Percentiles rank a stretch among this genome's conserved stretches.
Evolutionary conservation across 2,329 filamentous ascomycete species (phyloP).

Genomic region (Penicillium nordicum): DNA sequence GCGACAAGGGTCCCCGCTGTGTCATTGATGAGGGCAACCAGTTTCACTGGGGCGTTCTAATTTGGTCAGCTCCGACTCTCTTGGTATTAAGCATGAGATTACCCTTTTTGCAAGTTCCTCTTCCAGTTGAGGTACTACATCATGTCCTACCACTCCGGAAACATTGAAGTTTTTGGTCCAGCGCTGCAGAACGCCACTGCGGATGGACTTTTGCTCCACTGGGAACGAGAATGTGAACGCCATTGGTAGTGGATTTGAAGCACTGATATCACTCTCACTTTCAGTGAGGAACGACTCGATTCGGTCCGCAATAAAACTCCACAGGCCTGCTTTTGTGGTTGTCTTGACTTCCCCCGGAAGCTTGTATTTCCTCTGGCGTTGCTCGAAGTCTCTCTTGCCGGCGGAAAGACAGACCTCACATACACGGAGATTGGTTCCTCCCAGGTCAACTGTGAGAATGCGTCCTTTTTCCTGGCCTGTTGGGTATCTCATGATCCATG

Average conservation of each 20-base stretch:
- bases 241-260: slow-evolving; percentile 56
- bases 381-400: slow-evolving; percentile 74
- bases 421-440: slow-evolving; percentile 84
- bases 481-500: slow-evolving; percentile 80
- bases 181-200: slow-evolving; percentile 77
- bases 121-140: slow-evolving; percentile 80
- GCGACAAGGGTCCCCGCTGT: slow-evolving; percentile 91
- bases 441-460: slow-evolving; percentile 81
- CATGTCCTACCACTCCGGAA: slow-evolving; percentile 76
- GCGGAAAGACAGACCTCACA: slow-evolving; percentile 80
- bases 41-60: slow-evolving; percentile 75
- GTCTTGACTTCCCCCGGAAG: slow-evolving; percentile 82
- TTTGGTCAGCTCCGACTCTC: not conserved
- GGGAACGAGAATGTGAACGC: slow-evolving; percentile 92
- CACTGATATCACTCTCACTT: slow-evolving; percentile 55
- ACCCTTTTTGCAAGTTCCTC: slow-evolving; percentile 64
- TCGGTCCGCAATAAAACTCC: slow-evolving; percentile 83
- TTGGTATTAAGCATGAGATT: slow-evolving; percentile 5
- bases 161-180: slow-evolving; percentile 95
- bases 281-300: slow-evolving; percentile 75
- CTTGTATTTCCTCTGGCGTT: slow-evolving; percentile 82
- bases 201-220: slow-evolving; percentile 78
- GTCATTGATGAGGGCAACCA: slow-evolving; percentile 87
- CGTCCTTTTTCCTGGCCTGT: slow-evolving; percentile 74
- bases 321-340: slow-evolving; percentile 71